Evolutionary conservation across 2,329 filamentous ascomycete species (phyloP).

Genomic region (Didymella segeticola): DNA sequence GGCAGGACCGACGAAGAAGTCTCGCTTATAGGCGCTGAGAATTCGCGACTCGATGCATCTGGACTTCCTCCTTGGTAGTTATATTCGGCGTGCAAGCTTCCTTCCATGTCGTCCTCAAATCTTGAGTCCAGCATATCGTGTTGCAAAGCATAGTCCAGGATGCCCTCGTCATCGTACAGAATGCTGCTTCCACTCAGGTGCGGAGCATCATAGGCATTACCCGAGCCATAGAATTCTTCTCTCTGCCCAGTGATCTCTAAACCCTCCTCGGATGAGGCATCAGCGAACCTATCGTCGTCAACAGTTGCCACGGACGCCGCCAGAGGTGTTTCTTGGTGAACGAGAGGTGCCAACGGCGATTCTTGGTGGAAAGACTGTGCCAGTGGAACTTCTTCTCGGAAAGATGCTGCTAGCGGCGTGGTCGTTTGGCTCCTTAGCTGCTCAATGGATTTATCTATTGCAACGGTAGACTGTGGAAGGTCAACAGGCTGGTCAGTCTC

Average conservation of each 20-base stretch:
- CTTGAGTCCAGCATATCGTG: slow-evolving; percentile 39
- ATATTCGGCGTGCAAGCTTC: slow-evolving; percentile 8
- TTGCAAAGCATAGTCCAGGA: slow-evolving; percentile 45
- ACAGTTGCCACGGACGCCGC: slow-evolving; percentile 40
- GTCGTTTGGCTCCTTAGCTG: not conserved
- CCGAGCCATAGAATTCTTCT: slow-evolving; percentile 16
- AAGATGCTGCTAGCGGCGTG: not conserved
- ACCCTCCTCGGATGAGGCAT: slow-evolving; percentile 49
- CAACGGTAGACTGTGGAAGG: slow-evolving; percentile 1
- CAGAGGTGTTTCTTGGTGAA: not conserved
- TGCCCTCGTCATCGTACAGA: slow-evolving; percentile 43
- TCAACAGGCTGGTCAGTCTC: not conserved
- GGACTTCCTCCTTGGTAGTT: slow-evolving; percentile 17
- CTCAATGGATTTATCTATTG: slow-evolving; percentile 6
- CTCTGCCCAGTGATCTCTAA: slow-evolving; percentile 21
- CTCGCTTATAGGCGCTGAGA: slow-evolving; percentile 24
- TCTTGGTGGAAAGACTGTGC: not conserved
- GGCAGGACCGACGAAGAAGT: slow-evolving; percentile 27
- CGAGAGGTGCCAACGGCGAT: slow-evolving; percentile 26
- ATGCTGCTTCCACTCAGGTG: slow-evolving; percentile 39
- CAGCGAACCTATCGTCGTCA: slow-evolving; percentile 52
- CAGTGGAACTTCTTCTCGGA: slow-evolving; percentile 1
- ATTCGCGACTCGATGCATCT: slow-evolving; percentile 16
- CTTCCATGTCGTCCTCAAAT: slow-evolving; percentile 24
- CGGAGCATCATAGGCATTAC: slow-evolving; percentile 14